Base-by-base conservation (phyloP, 1,284 basidiomycete species). In the Cystobasidiaceae sp. region DNA sequence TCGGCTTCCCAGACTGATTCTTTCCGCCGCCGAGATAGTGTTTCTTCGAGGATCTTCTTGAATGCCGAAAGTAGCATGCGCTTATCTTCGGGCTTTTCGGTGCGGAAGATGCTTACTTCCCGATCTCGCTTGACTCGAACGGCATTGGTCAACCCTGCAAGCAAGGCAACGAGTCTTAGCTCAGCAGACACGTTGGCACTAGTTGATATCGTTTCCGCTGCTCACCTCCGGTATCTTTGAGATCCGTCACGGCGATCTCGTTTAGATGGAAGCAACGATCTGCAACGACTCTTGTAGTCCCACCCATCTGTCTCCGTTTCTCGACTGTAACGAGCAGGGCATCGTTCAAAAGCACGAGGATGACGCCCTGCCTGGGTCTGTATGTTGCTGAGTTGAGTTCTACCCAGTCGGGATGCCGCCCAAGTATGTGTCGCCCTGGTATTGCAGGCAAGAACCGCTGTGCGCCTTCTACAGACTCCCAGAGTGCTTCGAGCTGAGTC, bases 341-440 rank as follows among this genome's bases (percentile, higher is more conserved):
- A 76, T 98, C 96, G 73, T 94, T 92, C 15, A 98, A 81, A 8
- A 98, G 80, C 59, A 97, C 89, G 71, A 98, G 87, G 68, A 88
- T 87, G 37, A 94, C 90, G 44, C 85, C 83, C 66, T 91, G 88
- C 61, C 89, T 86, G 11, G 89, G 84, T 77, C 92, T 94, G 82
- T 97, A 98, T 0, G 96, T 98, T 1, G 96, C 94, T 0, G 92
- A 82, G 71, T 98, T 96, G 48, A 98, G 81, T 66, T 90, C 86
- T 68, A 87, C 82, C 57, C 97, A 87, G 32, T 85, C 85, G 65
- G 91, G 87, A 63, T 90, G 84, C 76, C 97, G 93, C 17, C 85
- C 82, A 27, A 97, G 85, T 61, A 98, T 84, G 74, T 97, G 94
- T 62, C 94, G 82, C 2, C 93, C 93, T 0, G 91, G 86, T 0